Base-by-base conservation (phyloP, 2,329 filamentous ascomycete species). In the Cladophialophora chaetospira region DNA sequence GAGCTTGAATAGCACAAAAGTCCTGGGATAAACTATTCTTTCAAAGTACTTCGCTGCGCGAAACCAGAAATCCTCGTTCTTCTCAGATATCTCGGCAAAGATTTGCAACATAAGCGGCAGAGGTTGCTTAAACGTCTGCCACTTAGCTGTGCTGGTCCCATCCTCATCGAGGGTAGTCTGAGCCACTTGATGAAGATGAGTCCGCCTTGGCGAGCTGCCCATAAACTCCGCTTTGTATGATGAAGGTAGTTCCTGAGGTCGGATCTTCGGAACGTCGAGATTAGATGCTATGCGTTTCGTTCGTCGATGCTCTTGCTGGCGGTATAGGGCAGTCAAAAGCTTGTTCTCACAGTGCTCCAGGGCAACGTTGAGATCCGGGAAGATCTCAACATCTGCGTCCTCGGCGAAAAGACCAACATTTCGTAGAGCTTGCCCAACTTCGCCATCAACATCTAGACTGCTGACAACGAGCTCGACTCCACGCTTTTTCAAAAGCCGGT, bases 61-160 rank as follows among this genome's bases (percentile, higher is more conserved):
- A 72, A 92, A 93, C 94, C 94, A 99, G 70, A 97, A 97, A 72
- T 97, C 92, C 71, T 96, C 91, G 68, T 93, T 94, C 71, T 89
- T 86, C 50, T 85, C 79, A 49, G 89, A 95, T 10, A 97, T 78
- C 42, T 91, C 89, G 69, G 94, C 88, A 75, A 99, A 97, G n/a
- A 94, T 90, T 70, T 97, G 93, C 21, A 99, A 81, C 72, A 99
- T 90, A 44, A 99, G 84, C 1, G 90, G 88, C 5, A 97, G 82
- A 0, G 94, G 94, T 69, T 97, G 91, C 63, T 89, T 89, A 71
- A 97, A 95, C 65, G 86, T 85, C 67, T 88, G 86, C 88, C 92
- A 97, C 68, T 86, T 88, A 1, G 82, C 79, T 4, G 81, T 77
- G 47, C 81, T 75, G 8, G 82, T 74, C 47, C 71, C 70, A 61